Base-by-base conservation (phyloP, 768 basidiomycete species). In the Pleurotus platypus region DNA sequence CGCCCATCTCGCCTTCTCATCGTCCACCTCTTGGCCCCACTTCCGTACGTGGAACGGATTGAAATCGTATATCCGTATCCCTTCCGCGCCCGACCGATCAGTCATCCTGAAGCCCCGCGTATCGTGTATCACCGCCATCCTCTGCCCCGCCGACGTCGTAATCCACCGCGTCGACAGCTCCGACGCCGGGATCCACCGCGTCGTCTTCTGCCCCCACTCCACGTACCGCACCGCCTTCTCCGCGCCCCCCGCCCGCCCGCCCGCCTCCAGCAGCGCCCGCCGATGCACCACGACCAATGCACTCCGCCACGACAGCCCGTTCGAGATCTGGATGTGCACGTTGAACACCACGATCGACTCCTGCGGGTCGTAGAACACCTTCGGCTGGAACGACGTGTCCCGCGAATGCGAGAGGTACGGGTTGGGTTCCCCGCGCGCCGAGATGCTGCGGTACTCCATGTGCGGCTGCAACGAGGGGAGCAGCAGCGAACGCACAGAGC, bases 391-490 rank as follows among this genome's bases (percentile, higher is more conserved):
- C 46, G 54, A 60, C 54, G 56, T 55, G 42, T 47, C 57, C 43
- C 53, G 58, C 1, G 40, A 27, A 6, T 13, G 51, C 40, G 37
- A 20, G 55, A 24, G 55, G 57, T 20, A 62, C 0, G 78, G 77
- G 60, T 76, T 78, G 26, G 76, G 78, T 59, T 81, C 76, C 3
- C 70, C 69, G 7, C 76, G 69, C 57, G 75, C 75, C 15, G 70
- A 66, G 5, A 78, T 69, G 11, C 46, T 55, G 20, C 61, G 56
- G 20, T 72, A 58, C 4, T 48, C 51, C 35, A 61, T 51, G 35
- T 61, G 64, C 2, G 64, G 62, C 6, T 62, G 58, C 6, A 78
- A 65, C 6, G 35, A 55, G 5, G 77, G 56, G 53, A 61, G 61
- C 38, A 40, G 27, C 15, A 62, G 7, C 63, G 59, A 3, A 55